These are phyloP conservation scores for Datura wrightii DNA, from an alignment of 257 asterid species.

Conservation along the genomic window DNA sequence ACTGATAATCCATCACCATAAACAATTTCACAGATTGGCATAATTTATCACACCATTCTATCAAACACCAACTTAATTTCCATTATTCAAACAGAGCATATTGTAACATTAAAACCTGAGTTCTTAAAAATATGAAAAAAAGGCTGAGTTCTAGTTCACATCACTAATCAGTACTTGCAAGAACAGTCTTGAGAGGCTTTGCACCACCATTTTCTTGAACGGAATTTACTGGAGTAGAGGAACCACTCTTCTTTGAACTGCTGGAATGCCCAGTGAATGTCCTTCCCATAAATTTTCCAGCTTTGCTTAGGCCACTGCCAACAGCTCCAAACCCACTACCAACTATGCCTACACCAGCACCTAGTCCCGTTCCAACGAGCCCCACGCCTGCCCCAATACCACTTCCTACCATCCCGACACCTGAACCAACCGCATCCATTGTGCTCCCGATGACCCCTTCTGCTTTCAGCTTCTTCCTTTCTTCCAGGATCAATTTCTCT, in stretches of 20 bases:
- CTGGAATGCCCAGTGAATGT: conserved; percentile 68
- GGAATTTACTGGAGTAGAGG: conserved; percentile 71
- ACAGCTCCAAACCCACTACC: conserved; percentile 87
- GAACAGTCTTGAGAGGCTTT: conserved; percentile 53
- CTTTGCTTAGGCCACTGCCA: conserved; percentile 82
- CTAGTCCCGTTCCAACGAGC: conserved; percentile 68
- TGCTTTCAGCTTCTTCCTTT: conserved; percentile 86
- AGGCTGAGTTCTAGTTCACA: background rate
- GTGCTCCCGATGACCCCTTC: conserved; percentile 94
- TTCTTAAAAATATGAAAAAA: background rate
- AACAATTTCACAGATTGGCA: background rate
- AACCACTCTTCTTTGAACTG: conserved; percentile 64
- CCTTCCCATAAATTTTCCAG: conserved; percentile 91
- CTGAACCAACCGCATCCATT: conserved; percentile 82
- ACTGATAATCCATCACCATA: background rate
- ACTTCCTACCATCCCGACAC: conserved; percentile 77
- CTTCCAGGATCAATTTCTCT: conserved; percentile 83
- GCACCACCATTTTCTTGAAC: conserved; percentile 78
- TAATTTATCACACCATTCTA: background rate
- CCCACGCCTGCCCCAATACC: conserved; percentile 75
- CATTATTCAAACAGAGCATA: conserved; percentile 11
- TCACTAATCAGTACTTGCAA: conserved; percentile 3
- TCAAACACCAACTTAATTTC: background rate
- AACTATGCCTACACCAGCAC: conserved; percentile 80
- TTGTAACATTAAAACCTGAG: background rate